Evolutionary conservation across 345 rosid genomes (phyloP).

Genomic region (Camelina sativa): DNA sequence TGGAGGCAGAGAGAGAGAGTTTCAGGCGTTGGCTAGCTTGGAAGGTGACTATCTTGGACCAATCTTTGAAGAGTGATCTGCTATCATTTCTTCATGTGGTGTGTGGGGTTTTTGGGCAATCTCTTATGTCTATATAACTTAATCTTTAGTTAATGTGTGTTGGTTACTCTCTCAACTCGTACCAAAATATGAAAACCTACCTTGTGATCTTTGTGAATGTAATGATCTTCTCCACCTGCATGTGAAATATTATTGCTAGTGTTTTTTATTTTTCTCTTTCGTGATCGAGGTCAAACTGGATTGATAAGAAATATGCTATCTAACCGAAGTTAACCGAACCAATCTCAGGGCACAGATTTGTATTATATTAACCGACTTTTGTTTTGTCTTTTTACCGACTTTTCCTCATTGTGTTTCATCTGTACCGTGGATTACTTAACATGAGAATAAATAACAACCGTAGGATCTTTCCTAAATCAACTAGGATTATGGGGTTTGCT

Average conservation of each 20-base stretch:
- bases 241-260: neutral
- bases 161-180: neutral
- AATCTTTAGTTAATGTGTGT: neutral
- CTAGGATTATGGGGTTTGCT: too few relatives aligned
- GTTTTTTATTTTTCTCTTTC: neutral
- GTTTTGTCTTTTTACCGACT: too few relatives aligned
- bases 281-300: neutral
- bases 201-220: constrained; percentile 14
- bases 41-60: constrained; percentile 86
- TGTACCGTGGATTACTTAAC: too few relatives aligned
- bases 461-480: too few relatives aligned
- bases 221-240: constrained; percentile 3
- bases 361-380: too few relatives aligned
- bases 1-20: constrained; percentile 79
- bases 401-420: too few relatives aligned
- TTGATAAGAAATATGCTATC: neutral
- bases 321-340: neutral
- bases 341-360: too few relatives aligned
- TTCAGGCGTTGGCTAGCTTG: constrained; percentile 81
- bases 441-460: too few relatives aligned
- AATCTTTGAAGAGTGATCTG: constrained; percentile 40
- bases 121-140: constrained; percentile 18
- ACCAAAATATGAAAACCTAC: neutral
- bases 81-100: constrained; percentile 10
- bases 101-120: neutral